Conservation (phyloP, 2,329 filamentous ascomycete genomes). For the Pseudocercospora musae region DNA sequence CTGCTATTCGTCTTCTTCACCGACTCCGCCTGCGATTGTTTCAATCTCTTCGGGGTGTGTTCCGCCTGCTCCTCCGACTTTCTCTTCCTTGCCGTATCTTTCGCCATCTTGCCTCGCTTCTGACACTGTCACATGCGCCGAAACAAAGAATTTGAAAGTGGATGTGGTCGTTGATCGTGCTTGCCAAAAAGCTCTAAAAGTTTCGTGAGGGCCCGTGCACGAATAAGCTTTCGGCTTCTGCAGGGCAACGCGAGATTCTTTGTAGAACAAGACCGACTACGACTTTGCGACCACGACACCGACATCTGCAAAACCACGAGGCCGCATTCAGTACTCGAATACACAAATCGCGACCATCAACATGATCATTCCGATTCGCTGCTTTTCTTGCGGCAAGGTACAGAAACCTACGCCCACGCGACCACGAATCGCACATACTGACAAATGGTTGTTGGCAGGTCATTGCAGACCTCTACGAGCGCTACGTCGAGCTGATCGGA, state of each 20-base stretch:
- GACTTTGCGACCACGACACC: constrained; percentile 8
- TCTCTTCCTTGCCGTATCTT: constrained; percentile 20
- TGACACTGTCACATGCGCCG: neutral
- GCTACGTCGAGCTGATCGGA: constrained; percentile 84
- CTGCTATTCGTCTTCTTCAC: constrained; percentile 12
- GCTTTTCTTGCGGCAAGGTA: constrained; percentile 99
- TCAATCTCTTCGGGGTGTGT: constrained; percentile 20
- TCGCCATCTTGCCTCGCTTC: constrained; percentile 15
- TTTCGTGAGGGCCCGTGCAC: constrained; percentile 12
- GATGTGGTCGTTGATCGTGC: constrained; percentile 1
- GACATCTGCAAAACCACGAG: neutral
- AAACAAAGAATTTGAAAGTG: neutral
- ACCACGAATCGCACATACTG: neutral
- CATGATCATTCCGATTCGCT: constrained; percentile 98
- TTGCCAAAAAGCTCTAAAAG: constrained; percentile 13
- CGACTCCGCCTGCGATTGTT: constrained; percentile 16
- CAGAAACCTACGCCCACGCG: constrained; percentile 20
- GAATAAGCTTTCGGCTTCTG: constrained; percentile 1
- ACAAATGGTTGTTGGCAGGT: constrained; percentile 57
- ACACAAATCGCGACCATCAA: constrained; percentile 36
- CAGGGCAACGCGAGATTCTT: constrained; percentile 3
- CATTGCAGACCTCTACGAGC: constrained; percentile 95
- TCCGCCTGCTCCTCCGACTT: constrained; percentile 22
- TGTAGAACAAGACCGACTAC: constrained; percentile 1
- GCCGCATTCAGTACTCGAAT: neutral